phyloP scores from a whole-genome alignment of 768 basidiomycete genomes.

The Agrocybe pediades region DNA sequence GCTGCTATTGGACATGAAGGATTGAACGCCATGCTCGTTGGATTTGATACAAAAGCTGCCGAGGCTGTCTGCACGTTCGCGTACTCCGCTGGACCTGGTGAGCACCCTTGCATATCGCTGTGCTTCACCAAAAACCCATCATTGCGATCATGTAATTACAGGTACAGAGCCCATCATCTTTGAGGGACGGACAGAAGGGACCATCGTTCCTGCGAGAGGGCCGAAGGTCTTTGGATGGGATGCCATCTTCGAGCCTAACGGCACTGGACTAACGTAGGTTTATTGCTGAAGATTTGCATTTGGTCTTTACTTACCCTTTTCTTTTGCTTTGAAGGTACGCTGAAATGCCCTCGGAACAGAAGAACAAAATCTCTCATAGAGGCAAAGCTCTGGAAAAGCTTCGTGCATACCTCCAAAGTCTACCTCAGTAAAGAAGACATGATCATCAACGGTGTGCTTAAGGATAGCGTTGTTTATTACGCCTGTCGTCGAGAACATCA shows the following conservation, averaged over 20 bases:
- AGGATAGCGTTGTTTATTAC: neutral
- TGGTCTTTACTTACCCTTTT: conserved; percentile 2
- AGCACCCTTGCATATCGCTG: neutral
- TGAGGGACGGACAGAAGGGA: conserved; percentile 87
- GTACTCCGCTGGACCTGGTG: conserved; percentile 81
- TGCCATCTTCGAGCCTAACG: conserved; percentile 78
- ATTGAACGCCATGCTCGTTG: conserved; percentile 79
- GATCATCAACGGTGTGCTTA: no score
- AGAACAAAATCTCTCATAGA: conserved; percentile 75
- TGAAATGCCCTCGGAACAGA: conserved; percentile 69
- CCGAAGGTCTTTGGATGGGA: conserved; percentile 89
- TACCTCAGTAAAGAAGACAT: conserved; percentile 4
- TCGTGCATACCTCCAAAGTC: conserved; percentile 47
- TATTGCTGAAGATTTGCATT: neutral
- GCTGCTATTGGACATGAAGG: conserved; percentile 84
- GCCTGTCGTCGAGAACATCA: neutral
- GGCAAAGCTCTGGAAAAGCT: conserved; percentile 75
- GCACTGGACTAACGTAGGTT: conserved; percentile 74
- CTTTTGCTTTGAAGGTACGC: conserved; percentile 55
- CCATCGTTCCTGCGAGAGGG: conserved; percentile 87
- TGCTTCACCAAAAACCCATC: neutral
- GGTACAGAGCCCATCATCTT: conserved; percentile 69
- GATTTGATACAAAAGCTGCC: conserved; percentile 77
- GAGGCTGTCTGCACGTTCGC: conserved; percentile 96
- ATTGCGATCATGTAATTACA: conserved; percentile 2